Evolutionary conservation across 1,284 basidiomycete genomes (phyloP).

Genomic region (Cutaneotrichosporon curvatum): DNA sequence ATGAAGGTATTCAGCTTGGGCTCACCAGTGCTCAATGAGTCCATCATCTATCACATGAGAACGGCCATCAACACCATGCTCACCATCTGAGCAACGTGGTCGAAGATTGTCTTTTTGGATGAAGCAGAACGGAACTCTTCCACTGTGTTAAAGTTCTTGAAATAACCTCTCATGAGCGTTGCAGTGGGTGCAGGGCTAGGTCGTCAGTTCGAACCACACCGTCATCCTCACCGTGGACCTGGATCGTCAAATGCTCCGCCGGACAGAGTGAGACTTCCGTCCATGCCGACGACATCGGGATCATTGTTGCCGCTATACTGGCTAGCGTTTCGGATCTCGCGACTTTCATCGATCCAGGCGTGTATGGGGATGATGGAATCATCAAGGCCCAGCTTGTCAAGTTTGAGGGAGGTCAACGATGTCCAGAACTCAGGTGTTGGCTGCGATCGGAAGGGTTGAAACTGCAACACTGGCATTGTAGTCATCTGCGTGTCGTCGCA

Average conservation of each 20-base stretch:
- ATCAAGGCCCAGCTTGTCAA: constrained; percentile 79
- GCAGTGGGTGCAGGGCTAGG: not conserved
- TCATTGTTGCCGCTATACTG: not conserved
- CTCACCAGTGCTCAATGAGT: constrained; percentile 24
- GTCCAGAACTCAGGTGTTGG: constrained; percentile 93
- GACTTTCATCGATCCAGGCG: constrained; percentile 65
- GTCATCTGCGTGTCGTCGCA: not conserved
- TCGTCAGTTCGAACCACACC: too few relatives aligned
- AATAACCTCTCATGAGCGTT: constrained; percentile 54
- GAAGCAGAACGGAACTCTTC: constrained; percentile 89
- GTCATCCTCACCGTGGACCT: not conserved
- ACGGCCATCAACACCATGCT: constrained; percentile 25
- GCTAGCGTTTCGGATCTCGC: constrained; percentile 59
- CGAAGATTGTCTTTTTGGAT: constrained; percentile 71
- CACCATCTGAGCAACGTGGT: constrained; percentile 58
- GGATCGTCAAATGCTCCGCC: constrained; percentile 31
- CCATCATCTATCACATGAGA: constrained; percentile 21
- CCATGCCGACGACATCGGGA: constrained; percentile 22
- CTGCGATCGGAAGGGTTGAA: constrained; percentile 75
- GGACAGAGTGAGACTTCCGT: constrained; percentile 25
- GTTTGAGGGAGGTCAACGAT: constrained; percentile 76
- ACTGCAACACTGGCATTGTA: constrained; percentile 57
- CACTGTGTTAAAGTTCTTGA: constrained; percentile 94
- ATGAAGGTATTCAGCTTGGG: constrained; percentile 67
- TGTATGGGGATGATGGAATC: constrained; percentile 61